Evolutionary conservation across 306 rosid species (phyloP), one percentile per base, ranked within the genome.

Genomic region (Mimosa pudica): DNA sequence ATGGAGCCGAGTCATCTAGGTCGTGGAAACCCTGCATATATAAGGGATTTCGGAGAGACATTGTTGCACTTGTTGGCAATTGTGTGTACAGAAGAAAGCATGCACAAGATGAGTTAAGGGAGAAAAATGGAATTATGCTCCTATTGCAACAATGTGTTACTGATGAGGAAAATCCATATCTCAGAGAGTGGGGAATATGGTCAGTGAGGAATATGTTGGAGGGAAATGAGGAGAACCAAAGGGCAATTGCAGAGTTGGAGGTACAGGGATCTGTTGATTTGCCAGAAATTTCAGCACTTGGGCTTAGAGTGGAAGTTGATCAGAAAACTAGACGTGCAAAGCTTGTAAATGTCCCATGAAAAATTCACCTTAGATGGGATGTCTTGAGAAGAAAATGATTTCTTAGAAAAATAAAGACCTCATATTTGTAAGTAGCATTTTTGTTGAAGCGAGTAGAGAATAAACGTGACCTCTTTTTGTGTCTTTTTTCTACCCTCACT

Each of bases 101-200:
- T 24, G 91, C 87, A 42, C 97, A 94, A 82, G 89, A 94, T 45
- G 89, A 84, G 41, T 84, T 94, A 38, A 82, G 95, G 75, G 14
- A 20, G 74, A 71, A 81, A 71, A 82, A 86, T 58, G 92, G 94
- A 75, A 82, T 94, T 69, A 89, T 90, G 61, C 78, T 94, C 80
- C 87, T 92, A 57, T 83, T 92, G 70, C 98, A 92, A 82, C 94
- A 92, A 4, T 70, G 78, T 91, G 95, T 91, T 66, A 70, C 84
- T 30, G 98, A 95, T 71, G 94, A 95, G 35, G 95, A 94, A 46
- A 91, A 91, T 74, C 97, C 96, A 8, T 95, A 80, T 84, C 63
- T 91, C 78, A 95, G 97, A 86, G 98, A 95, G 82, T 91, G 98
- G 94, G 96, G 94, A 57, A 84, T 90, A 82, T 93, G 97, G 92